phyloP scores from a whole-genome alignment of 2,329 filamentous ascomycete genomes.

The Amesomyces nigricolor region DNA sequence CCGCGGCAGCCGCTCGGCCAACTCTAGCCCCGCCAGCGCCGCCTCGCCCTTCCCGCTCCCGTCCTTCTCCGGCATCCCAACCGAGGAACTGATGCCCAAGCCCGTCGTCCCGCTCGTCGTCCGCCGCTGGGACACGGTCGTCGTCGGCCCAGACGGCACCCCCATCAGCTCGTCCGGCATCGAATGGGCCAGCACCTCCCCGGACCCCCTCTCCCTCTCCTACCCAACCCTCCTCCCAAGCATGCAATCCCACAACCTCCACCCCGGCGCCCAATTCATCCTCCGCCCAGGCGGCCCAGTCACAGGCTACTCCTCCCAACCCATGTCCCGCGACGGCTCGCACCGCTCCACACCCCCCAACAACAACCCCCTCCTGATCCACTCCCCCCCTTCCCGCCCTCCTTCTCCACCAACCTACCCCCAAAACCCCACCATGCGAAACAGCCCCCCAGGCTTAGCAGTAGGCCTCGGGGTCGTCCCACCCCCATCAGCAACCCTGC shows the following conservation, averaged over 20 bases:
- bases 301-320: constrained; percentile 43
- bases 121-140: constrained; percentile 27
- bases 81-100: constrained; percentile 5
- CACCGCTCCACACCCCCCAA: constrained; percentile 28
- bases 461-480: too few species aligned
- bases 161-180: constrained; percentile 24
- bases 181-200: constrained; percentile 10
- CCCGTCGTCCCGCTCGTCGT: constrained; percentile 15
- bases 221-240: constrained; percentile 19
- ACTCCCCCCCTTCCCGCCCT: neutral
- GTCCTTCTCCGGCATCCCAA: constrained; percentile 15
- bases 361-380: neutral
- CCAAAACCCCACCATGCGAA: neutral
- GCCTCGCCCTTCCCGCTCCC: constrained; percentile 30
- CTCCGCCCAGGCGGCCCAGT: constrained; percentile 22
- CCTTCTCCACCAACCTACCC: neutral
- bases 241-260: constrained; percentile 19
- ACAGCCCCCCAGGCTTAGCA: too few species aligned
- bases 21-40: constrained; percentile 29
- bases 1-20: constrained; percentile 29
- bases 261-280: constrained; percentile 22
- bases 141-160: constrained; percentile 22
- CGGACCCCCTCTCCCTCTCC: constrained; percentile 24
- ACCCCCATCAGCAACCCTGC: too few species aligned
- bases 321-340: constrained; percentile 42